Conservation (phyloP, 225 moss, liverwort and hornwort genomes). For the Neckera pumila region DNA sequence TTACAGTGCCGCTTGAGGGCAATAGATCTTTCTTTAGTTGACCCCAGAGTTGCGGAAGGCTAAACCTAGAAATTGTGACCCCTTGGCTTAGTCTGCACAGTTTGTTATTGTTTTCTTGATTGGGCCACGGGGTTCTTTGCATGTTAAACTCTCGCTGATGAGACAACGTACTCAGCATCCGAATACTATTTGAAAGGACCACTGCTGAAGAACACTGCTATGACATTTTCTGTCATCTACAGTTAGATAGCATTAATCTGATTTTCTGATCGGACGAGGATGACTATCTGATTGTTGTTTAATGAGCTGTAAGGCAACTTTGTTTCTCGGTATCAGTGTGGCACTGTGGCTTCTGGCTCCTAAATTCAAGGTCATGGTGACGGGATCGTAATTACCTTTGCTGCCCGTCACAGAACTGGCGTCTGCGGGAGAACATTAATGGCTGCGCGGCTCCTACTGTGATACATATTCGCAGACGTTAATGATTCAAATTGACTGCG, state of each 20-base stretch:
- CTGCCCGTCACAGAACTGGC: not conserved
- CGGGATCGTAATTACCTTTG: not conserved
- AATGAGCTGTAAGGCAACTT: not conserved
- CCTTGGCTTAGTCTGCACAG: not conserved
- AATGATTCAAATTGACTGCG: not conserved
- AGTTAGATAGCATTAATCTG: not conserved
- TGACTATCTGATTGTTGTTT: not conserved
- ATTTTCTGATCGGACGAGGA: not conserved
- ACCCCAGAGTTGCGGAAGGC: not conserved
- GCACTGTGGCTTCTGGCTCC: not conserved
- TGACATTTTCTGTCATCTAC: not conserved
- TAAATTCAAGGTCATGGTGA: not conserved
- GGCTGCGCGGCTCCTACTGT: not conserved
- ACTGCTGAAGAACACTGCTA: not conserved
- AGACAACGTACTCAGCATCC: not conserved
- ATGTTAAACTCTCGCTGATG: not conserved
- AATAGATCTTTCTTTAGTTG: not conserved
- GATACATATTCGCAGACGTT: conserved; percentile 8
- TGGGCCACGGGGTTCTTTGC: not conserved
- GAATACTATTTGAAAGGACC: not conserved
- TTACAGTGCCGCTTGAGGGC: not conserved
- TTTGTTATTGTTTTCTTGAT: not conserved
- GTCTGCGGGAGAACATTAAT: not conserved
- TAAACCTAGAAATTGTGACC: not conserved
- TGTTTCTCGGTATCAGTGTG: not conserved